A percentile compares a stretch with the other conserved stretches of the same genome.
Conservation (phyloP, 345 rosid species). For the Eutrema japonicum region DNA sequence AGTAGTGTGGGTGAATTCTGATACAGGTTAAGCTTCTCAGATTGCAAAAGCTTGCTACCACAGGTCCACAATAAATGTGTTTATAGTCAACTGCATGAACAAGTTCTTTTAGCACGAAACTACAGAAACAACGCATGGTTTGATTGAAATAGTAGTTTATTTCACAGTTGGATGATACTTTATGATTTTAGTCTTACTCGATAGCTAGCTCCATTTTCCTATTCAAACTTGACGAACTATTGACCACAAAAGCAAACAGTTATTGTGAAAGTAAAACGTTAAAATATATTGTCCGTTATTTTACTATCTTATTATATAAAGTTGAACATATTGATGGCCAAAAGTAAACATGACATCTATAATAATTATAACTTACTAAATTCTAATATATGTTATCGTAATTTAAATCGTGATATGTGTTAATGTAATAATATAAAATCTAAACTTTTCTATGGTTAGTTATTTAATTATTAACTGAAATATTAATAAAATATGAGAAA, state of each 20-base stretch:
- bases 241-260: background rate
- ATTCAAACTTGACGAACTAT: background rate
- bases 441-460: no score
- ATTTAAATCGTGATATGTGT: no score
- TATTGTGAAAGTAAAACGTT: background rate
- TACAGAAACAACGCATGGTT: background rate
- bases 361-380: no score
- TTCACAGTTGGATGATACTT: background rate
- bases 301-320: no score
- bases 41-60: background rate
- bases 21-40: constrained; percentile 26
- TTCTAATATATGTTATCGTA: no score
- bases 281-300: no score
- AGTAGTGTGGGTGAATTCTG: constrained; percentile 51
- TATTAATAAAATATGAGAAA: no score
- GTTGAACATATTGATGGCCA: no score
- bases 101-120: background rate
- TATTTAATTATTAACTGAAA: no score
- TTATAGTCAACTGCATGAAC: background rate
- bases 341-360: no score
- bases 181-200: background rate
- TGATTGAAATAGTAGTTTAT: background rate
- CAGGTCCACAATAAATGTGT: background rate
- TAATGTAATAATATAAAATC: no score
- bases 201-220: background rate